Base-by-base conservation (phyloP, 306 rosid genomes). In the Ceratonia siliqua region DNA sequence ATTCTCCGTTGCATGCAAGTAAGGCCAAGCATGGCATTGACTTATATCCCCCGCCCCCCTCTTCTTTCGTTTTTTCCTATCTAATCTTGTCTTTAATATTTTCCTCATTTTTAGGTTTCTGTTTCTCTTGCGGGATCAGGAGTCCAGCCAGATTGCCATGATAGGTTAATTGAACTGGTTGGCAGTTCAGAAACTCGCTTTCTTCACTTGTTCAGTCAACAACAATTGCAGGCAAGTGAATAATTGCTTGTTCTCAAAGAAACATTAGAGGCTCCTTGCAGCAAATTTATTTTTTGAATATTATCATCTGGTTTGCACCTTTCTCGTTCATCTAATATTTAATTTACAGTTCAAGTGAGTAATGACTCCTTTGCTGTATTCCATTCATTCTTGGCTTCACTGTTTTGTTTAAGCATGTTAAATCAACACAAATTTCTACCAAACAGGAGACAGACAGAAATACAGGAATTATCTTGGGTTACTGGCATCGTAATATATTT, bases 1-100 rank as follows among this genome's bases (percentile, higher is more conserved):
- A 82, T 92, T 87, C 97, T 94, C 69, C 93, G 99, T 41, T 86
- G 96, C 82, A 84, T 92, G 97, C 97, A 94, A 87, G 99, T 92
- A 84, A 84, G 88, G 70, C 65, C 67, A 55, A n/a, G 14, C 35
- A 36, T 59, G 39, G 46, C 32, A 53, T 68, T 46, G 69, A 63
- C 48, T 14, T 39, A 46, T 46, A 46, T 46, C 21, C 21, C n/a
- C 53, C 5, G 6, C 53, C n/a, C 5, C 6, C 15, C 4, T 43
- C 4, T 46, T 65, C 72, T 3, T 5, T 55, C 45, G 49, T 38
- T 62, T 62, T 42, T 12, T 35, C 12, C 21, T 24, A 48, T 36
- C 30, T 35, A 1, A 35, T 12, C 48, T 62, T 9, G 27, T 62
- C 5, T 11, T 39, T n/a, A 4, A 18, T 20, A 27, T 24, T 38